phyloP scores from a whole-genome alignment of 495 filamentous ascomycete species.

The Diplogelasinospora grovesii region DNA sequence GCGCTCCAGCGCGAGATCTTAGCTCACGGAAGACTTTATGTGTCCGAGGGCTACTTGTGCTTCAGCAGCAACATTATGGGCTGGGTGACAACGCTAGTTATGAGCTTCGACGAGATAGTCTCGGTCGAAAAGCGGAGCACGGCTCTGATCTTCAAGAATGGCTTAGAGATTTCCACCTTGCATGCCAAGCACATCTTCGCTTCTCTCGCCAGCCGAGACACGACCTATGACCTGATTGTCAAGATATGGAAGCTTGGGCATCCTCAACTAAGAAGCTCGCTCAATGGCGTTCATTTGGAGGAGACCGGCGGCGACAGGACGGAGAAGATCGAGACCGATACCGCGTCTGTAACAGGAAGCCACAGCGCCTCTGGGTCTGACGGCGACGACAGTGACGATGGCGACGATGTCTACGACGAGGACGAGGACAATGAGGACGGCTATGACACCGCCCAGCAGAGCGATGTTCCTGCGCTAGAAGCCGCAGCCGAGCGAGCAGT shows the following conservation, averaged over 20 bases:
- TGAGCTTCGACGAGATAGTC: slow-evolving; percentile 96
- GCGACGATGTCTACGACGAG: slow-evolving; percentile 66
- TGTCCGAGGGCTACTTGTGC: slow-evolving; percentile 95
- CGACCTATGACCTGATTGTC: slow-evolving; percentile 93
- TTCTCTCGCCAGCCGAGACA: slow-evolving; percentile 88
- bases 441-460: slow-evolving; percentile 51
- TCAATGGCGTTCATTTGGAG: slow-evolving; percentile 78
- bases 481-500: slow-evolving; percentile 54
- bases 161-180: slow-evolving; percentile 90
- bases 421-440: slow-evolving; percentile 66
- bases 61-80: slow-evolving; percentile 99
- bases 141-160: slow-evolving; percentile 93
- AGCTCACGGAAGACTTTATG: slow-evolving; percentile 86
- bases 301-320: slow-evolving; percentile 82
- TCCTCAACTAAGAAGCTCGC: slow-evolving; percentile 76
- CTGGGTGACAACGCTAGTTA: slow-evolving; percentile 94
- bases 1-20: slow-evolving; percentile 94
- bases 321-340: slow-evolving; percentile 62
- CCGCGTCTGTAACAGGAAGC: slow-evolving; percentile 26
- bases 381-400: slow-evolving; percentile 58
- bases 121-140: slow-evolving; percentile 96
- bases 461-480: slow-evolving; percentile 53
- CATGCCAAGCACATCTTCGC: slow-evolving; percentile 95
- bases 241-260: slow-evolving; percentile 98
- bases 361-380: slow-evolving; percentile 50